A percentile compares a stretch with the other conserved stretches of the same genome.
Conservation (phyloP, 768 basidiomycete species). For the Leccinum pellstonianum region DNA sequence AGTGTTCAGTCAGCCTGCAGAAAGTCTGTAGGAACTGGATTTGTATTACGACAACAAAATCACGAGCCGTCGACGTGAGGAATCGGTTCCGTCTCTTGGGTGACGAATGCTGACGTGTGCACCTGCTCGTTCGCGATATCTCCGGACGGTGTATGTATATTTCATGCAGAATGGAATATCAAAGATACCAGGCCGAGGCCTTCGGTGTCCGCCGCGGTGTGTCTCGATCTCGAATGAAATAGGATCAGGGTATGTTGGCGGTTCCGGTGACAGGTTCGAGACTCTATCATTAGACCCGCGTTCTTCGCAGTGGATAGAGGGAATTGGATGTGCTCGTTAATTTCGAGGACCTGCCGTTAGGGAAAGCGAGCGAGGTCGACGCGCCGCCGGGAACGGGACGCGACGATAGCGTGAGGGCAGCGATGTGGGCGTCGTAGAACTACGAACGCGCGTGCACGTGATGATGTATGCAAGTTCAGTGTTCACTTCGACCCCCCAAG, state of each 20-base stretch:
- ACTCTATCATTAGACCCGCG: background rate
- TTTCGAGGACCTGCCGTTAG: conserved; percentile 91
- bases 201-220: conserved; percentile 35
- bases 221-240: conserved; percentile 93
- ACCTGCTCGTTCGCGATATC: conserved; percentile 25
- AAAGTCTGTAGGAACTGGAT: conserved; percentile 82
- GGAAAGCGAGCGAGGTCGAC: conserved; percentile 46
- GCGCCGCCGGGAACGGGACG: too few relatives aligned
- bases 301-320: conserved; percentile 75
- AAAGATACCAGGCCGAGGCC: conserved; percentile 55
- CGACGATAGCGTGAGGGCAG: too few relatives aligned
- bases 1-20: conserved; percentile 59
- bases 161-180: conserved; percentile 96
- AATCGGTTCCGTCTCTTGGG: background rate
- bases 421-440: too few relatives aligned
- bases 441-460: too few relatives aligned
- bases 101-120: background rate
- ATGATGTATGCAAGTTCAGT: too few relatives aligned
- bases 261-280: background rate
- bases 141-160: conserved; percentile 66
- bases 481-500: too few relatives aligned
- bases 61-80: conserved; percentile 62
- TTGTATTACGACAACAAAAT: conserved; percentile 93
- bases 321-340: conserved; percentile 72
- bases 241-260: conserved; percentile 71